Evolutionary conservation across 768 basidiomycete genomes (phyloP).

Genomic region (Lactarius quietus): DNA sequence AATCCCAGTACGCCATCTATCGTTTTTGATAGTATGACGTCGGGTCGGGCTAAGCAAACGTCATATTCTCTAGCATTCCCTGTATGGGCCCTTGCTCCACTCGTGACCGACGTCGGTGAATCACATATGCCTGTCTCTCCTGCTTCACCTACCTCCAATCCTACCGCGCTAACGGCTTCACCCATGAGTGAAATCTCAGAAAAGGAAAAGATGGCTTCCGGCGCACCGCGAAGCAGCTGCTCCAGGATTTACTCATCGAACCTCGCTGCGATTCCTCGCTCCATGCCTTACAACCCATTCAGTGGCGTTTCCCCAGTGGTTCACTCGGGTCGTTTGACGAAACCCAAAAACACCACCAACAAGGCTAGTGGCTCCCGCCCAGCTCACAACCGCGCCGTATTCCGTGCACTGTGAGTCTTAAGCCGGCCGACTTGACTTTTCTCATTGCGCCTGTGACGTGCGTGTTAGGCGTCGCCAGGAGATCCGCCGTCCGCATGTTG

Average conservation of each 20-base stretch:
- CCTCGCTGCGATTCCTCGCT: slow-evolving; percentile 61
- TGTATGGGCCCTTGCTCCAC: slow-evolving; percentile 51
- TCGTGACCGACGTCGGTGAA: slow-evolving; percentile 44
- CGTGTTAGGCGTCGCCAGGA: slow-evolving; percentile 70
- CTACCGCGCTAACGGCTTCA: slow-evolving; percentile 66
- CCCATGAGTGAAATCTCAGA: slow-evolving; percentile 68
- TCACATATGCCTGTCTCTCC: slow-evolving; percentile 51
- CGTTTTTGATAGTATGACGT: too few species aligned
- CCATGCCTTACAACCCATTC: slow-evolving; percentile 78
- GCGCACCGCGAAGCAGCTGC: slow-evolving; percentile 57
- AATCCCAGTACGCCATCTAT: too few species aligned
- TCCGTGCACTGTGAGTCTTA: slow-evolving; percentile 51
- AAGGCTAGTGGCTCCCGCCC: slow-evolving; percentile 61
- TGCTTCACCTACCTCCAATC: slow-evolving; percentile 66
- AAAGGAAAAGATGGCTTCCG: slow-evolving; percentile 65
- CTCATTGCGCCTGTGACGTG: neutral
- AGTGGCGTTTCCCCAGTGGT: slow-evolving; percentile 35
- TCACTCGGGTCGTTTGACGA: slow-evolving; percentile 48
- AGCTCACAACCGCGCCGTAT: slow-evolving; percentile 38
- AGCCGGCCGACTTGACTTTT: slow-evolving; percentile 9
- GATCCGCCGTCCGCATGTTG: slow-evolving; percentile 87
- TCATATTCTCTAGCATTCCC: slow-evolving; percentile 29
- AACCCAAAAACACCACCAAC: slow-evolving; percentile 57
- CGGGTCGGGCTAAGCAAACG: too few species aligned
- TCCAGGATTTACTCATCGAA: slow-evolving; percentile 56